Evolutionary conservation across 192 early-diverging fungal genomes (phyloP), one percentile per base, ranked within the genome.

Genomic region (Rhizoclosmatium sp.): DNA sequence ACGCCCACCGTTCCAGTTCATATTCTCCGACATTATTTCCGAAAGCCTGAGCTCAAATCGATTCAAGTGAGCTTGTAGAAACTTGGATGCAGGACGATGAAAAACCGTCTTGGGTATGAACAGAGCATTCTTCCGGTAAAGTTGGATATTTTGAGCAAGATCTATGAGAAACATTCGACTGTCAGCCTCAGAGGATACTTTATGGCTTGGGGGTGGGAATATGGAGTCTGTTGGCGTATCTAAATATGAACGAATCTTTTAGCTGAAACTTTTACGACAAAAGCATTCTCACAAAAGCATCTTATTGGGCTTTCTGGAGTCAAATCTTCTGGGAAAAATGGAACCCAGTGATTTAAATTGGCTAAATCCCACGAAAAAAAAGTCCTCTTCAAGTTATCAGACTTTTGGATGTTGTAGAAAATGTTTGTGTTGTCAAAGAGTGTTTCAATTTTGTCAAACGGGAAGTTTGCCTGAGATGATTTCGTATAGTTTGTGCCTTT

Each of bases 381-480:
- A 0, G 82, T 83, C 19, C 84, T 48, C 5, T 48, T 54, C 23
- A 77, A 58, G 45, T 78, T 19, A 39, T 84, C 80, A 16, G 78
- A 48, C 39, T 73, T 64, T 70, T 86, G 85, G 21, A 86, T 64
- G 60, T 86, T 86, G 78, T 79, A 85, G 48, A 61, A 85, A 12
- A 86, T 76, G 71, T 86, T 86, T 31, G 70, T 10, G 46, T 83
- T 51, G 70, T 86, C 76, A 78, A 83, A 86, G 3, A 86, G 31
- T 4, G 77, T 79, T 45, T 80, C 62, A 2, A 86, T 3, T 2
- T 67, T 61, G 44, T 86, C 83, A 71, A 84, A 85, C 3, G 65
- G 56, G 59, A 85, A 79, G 4, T 48, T 75, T 60, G 16, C 42
- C 3, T 68, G 31, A 76, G 12, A 12, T 9, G 59, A 56, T 68